phyloP scores from a whole-genome alignment of 306 rosid genomes.

The Lagenaria siceraria region DNA sequence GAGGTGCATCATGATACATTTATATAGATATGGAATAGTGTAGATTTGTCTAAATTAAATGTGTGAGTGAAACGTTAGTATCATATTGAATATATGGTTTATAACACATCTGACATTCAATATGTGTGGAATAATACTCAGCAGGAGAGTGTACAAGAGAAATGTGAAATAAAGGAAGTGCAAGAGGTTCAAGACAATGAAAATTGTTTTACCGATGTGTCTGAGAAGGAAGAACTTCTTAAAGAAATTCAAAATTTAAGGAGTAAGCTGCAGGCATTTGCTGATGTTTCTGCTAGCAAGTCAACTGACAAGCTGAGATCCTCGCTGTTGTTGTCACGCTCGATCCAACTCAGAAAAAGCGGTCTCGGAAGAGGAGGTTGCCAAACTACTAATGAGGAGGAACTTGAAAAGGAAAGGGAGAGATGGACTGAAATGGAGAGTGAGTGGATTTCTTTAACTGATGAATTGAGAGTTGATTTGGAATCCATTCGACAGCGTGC shows the following conservation, averaged over 20 bases:
- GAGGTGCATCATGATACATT: neutral
- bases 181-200: constrained; percentile 26
- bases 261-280: constrained; percentile 44
- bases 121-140: constrained; percentile 28
- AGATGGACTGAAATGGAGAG: constrained; percentile 98
- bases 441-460: constrained; percentile 92
- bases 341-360: constrained; percentile 58
- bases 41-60: neutral
- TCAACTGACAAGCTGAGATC: constrained; percentile 76
- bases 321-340: constrained; percentile 52
- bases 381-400: constrained; percentile 37
- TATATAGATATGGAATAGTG: neutral
- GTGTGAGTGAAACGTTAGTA: neutral
- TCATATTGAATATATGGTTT: neutral
- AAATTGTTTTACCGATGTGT: constrained; percentile 29
- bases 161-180: constrained; percentile 64
- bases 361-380: constrained; percentile 16
- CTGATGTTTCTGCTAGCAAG: constrained; percentile 36
- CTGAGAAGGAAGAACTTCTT: constrained; percentile 83
- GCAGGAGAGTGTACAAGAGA: constrained; percentile 36
- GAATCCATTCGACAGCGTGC: constrained; percentile 51
- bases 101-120: constrained; percentile 5
- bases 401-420: constrained; percentile 65
- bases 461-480: constrained; percentile 76
- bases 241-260: constrained; percentile 67